Conservation (phyloP, 2,329 filamentous ascomycete species). For the Botrytis medusae region DNA sequence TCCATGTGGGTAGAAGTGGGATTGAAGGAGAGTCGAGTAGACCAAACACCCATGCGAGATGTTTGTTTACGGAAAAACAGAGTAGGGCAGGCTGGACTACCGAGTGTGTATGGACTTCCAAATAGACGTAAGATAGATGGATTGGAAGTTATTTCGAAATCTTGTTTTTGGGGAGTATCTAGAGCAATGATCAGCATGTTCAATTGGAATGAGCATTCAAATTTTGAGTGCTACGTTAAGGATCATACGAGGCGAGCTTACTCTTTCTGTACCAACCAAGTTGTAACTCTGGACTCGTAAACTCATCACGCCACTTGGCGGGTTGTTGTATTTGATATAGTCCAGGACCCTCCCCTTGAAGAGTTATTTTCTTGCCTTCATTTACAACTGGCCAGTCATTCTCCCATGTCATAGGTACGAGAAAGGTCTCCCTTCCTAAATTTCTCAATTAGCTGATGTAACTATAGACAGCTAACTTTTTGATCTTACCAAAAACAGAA, state of each 20-base stretch:
- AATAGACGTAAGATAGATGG: background rate
- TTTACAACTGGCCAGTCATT: constrained; percentile 48
- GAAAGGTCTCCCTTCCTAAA: constrained; percentile 55
- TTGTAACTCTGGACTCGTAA: background rate
- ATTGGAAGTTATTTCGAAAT: background rate
- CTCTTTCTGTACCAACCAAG: constrained; percentile 20
- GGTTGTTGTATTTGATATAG: constrained; percentile 1
- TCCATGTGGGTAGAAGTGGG: background rate
- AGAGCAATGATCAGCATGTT: background rate
- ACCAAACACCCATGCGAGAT: constrained; percentile 6
- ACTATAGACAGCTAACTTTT: constrained; percentile 43
- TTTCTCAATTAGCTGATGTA: background rate
- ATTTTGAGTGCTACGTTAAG: background rate
- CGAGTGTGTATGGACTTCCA: constrained; percentile 2
- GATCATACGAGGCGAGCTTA: background rate
- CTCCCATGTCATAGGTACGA: constrained; percentile 51
- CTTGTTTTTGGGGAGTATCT: constrained; percentile 4
- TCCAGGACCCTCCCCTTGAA: background rate
- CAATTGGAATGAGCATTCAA: background rate
- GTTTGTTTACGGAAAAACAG: constrained; percentile 15
- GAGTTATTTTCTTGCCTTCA: background rate
- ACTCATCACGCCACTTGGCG: background rate
- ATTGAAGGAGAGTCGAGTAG: background rate
- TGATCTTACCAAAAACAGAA: constrained; percentile 39
- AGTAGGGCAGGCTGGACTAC: constrained; percentile 1